Evolutionary conservation across 2,329 filamentous ascomycete genomes (phyloP).

Genomic region (Hymenoscyphus albidus): DNA sequence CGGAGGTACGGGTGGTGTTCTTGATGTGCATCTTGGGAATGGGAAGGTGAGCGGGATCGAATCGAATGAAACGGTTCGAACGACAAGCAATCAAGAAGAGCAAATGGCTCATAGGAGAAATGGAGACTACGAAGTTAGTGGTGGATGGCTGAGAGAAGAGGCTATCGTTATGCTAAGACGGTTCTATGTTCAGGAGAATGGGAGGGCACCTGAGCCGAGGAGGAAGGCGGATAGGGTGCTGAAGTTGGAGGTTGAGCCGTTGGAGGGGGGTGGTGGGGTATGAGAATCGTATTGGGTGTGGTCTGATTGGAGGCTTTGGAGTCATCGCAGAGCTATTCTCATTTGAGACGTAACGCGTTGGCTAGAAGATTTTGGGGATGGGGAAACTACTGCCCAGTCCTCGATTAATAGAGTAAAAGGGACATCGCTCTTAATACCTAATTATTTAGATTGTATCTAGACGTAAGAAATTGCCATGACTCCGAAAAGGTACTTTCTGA

Average conservation of each 20-base stretch:
- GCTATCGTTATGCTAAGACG: slow-evolving; percentile 87
- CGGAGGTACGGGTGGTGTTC: slow-evolving; percentile 89
- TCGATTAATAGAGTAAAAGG: no score
- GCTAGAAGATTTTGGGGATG: no score
- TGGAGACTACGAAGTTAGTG: slow-evolving; percentile 74
- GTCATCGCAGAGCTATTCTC: no score
- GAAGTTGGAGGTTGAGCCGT: slow-evolving; percentile 34
- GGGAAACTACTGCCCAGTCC: no score
- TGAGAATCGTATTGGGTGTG: not conserved
- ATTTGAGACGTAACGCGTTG: no score
- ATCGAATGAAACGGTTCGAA: slow-evolving; percentile 25
- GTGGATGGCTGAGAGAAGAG: slow-evolving; percentile 85
- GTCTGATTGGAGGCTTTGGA: no score
- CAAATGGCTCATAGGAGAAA: slow-evolving; percentile 55
- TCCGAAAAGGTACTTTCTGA: no score
- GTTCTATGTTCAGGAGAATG: slow-evolving; percentile 98
- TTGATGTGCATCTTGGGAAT: slow-evolving; percentile 64
- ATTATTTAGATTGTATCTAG: no score
- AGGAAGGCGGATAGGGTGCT: slow-evolving; percentile 34
- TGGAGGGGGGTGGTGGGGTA: slow-evolving; percentile 11
- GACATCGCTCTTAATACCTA: no score
- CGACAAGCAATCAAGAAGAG: not conserved
- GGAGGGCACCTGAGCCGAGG: slow-evolving; percentile 50
- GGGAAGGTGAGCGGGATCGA: slow-evolving; percentile 30
- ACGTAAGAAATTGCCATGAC: no score